Percentiles rank a stretch among this genome's conserved stretches.
phyloP scores from a whole-genome alignment of 371 early-diverging fungal genomes.

The Lichtheimia ornata region DNA sequence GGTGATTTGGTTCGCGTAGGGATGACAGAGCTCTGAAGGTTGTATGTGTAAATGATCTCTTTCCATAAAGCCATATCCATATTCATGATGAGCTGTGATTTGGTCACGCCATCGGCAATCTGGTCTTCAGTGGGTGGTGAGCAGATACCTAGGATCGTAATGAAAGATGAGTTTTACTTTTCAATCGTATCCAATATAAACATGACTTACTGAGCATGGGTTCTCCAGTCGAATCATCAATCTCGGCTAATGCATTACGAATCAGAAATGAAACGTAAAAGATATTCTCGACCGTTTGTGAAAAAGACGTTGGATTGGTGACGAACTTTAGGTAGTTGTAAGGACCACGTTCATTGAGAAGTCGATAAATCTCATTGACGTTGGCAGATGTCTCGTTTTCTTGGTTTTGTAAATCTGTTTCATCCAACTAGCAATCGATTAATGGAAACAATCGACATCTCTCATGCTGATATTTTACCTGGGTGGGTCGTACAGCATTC shows the following conservation, averaged over 20 bases:
- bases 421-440: slow-evolving; percentile 54
- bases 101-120: slow-evolving; percentile 60
- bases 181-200: background rate
- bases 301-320: slow-evolving; percentile 88
- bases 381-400: slow-evolving; percentile 89
- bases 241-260: slow-evolving; percentile 77
- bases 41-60: slow-evolving; percentile 69
- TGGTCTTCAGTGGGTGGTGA: slow-evolving; percentile 67
- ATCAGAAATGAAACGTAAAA: slow-evolving; percentile 93
- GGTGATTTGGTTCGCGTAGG: slow-evolving; percentile 51
- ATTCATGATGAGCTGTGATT: slow-evolving; percentile 86
- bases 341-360: slow-evolving; percentile 61
- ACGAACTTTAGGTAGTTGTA: slow-evolving; percentile 85
- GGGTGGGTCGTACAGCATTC: slow-evolving; percentile 38
- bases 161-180: too few species aligned
- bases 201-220: slow-evolving; percentile 53
- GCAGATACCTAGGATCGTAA: slow-evolving; percentile 34
- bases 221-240: slow-evolving; percentile 73
- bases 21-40: slow-evolving; percentile 60
- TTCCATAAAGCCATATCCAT: slow-evolving; percentile 74
- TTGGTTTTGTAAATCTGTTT: slow-evolving; percentile 74
- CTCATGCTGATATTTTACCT: slow-evolving; percentile 21
- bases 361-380: slow-evolving; percentile 66
- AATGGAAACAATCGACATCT: background rate
- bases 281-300: slow-evolving; percentile 93